Evolutionary conservation across 2,329 filamentous ascomycete genomes (phyloP), one percentile per base, ranked within the genome.

Genomic region (Cytospora paraplurivora): DNA sequence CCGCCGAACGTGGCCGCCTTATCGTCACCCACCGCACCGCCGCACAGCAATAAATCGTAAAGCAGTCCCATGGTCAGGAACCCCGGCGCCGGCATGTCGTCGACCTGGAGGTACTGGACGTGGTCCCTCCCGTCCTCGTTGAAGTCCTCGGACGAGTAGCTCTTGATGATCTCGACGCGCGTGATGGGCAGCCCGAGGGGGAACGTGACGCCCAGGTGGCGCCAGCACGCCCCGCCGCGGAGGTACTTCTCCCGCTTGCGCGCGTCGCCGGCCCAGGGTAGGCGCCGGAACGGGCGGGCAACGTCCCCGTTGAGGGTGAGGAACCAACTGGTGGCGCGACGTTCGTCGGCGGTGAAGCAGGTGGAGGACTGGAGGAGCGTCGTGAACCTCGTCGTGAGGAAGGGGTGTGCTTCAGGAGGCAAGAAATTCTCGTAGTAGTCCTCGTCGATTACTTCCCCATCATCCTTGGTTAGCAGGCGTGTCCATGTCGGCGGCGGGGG

Each of bases 31-130:
- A 54, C 58, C 0, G 0, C n/a, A n/a, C 58, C 58, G 32, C 38
- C 50, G 27, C 50, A 54, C 2, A 54, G 50, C 5, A 60, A 50
- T 4, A 60, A 37, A 13, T 60, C 37, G 50, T 60, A 60, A 2
- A 60, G 38, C n/a, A 60, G 58, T 7, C 58, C 58, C 58, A 60
- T 37, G 27, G 58, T 60, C 50, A 60, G 58, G 38, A 60, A 60
- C 2, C 58, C 58, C 0, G 17, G 11, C 1, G 50, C 19, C 1
- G 27, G 2, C 1, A 41, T 17, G 12, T 47, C n/a, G 11, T 58
- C 58, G 32, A 54, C 50, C 32, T 41, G 12, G 0, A 60, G 38
- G 32, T 37, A 10, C 58, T 60, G 37, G 1, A 60, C 50, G 19
- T 54, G 50, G 38, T 60, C 51, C 11, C 58, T 10, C n/a, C 58